Percentiles rank a stretch among this genome's conserved stretches.
These are phyloP conservation scores for Ensete ventricosum DNA, from an alignment of 176 grass and related monocot genomes.

Conservation along the genomic window DNA sequence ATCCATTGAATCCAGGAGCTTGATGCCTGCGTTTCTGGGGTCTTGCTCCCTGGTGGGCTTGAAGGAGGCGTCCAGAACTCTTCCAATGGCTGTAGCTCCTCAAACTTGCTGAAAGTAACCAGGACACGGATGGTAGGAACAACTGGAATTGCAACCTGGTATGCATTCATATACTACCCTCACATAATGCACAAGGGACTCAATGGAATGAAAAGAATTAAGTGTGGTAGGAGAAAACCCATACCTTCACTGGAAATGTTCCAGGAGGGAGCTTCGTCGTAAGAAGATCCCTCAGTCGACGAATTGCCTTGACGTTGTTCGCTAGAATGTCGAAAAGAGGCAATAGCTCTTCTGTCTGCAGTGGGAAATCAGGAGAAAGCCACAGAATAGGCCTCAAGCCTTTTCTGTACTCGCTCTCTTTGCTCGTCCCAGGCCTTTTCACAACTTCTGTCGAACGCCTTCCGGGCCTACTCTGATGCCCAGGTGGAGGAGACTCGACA, in stretches of 20 bases:
- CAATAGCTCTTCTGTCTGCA: background rate
- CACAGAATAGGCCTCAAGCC: conserved; percentile 14
- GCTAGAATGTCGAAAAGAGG: background rate
- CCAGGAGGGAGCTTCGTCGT: conserved; percentile 2
- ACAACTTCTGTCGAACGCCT: conserved; percentile 1
- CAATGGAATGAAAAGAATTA: background rate
- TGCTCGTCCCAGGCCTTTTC: background rate
- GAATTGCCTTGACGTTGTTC: conserved; percentile 9
- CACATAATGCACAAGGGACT: too few relatives aligned
- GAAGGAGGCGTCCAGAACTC: conserved; percentile 16
- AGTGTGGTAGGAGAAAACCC: background rate
- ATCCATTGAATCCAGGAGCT: conserved; percentile 20
- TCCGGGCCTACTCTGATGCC: conserved; percentile 3
- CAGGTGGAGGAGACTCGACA: background rate
- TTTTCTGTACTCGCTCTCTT: conserved; percentile 1
- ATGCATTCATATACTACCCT: background rate
- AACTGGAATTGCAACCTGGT: conserved; percentile 16
- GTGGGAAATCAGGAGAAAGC: conserved; percentile 11
- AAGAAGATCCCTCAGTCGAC: background rate
- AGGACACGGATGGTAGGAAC: conserved; percentile 11
- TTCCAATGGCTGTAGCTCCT: conserved; percentile 7
- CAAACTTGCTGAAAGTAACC: conserved; percentile 12
- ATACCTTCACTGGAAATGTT: conserved; percentile 11
- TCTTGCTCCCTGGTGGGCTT: background rate
- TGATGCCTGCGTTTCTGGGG: background rate